A percentile compares a stretch with the other conserved stretches of the same genome.
phyloP scores from a whole-genome alignment of 129 eudicot genomes.

The Tagetes patula region DNA sequence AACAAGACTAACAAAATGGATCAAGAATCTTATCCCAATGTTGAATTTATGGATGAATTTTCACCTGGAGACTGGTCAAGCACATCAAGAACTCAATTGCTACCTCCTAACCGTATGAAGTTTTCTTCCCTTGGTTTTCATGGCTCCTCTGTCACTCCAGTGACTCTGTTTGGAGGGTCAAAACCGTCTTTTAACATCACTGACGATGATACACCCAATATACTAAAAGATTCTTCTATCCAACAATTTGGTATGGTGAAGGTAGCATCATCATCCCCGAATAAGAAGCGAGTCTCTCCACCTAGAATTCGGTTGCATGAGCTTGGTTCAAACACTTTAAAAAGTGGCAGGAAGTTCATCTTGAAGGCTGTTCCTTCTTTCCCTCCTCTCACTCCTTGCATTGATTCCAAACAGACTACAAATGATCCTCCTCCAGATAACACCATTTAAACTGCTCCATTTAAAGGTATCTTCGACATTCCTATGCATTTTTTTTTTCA shows the following conservation, averaged over 20 bases:
- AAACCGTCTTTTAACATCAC: conserved; percentile 27
- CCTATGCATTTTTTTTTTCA: neutral
- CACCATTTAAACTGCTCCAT: too few relatives aligned
- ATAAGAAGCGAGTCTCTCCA: conserved; percentile 82
- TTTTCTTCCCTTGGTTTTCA: conserved; percentile 36
- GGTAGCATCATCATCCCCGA: conserved; percentile 58
- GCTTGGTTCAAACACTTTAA: conserved; percentile 51
- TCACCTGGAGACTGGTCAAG: conserved; percentile 36
- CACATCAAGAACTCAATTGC: conserved; percentile 26
- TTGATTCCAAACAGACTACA: conserved; percentile 38
- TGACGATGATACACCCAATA: conserved; percentile 67
- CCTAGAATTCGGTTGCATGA: conserved; percentile 51
- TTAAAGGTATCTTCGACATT: conserved; percentile 27
- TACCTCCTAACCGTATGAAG: conserved; percentile 28
- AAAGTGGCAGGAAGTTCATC: conserved; percentile 66
- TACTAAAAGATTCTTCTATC: conserved; percentile 48
- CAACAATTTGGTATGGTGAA: conserved; percentile 40
- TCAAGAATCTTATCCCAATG: conserved; percentile 31
- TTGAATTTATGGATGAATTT: conserved; percentile 34
- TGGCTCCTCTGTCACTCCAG: conserved; percentile 50
- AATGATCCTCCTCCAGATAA: conserved; percentile 19
- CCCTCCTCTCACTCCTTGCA: conserved; percentile 63
- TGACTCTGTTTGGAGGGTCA: conserved; percentile 34
- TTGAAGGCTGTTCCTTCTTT: conserved; percentile 59
- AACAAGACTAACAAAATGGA: conserved; percentile 30